Base-by-base conservation (phyloP, 768 basidiomycete species). In the Boletales sp. region DNA sequence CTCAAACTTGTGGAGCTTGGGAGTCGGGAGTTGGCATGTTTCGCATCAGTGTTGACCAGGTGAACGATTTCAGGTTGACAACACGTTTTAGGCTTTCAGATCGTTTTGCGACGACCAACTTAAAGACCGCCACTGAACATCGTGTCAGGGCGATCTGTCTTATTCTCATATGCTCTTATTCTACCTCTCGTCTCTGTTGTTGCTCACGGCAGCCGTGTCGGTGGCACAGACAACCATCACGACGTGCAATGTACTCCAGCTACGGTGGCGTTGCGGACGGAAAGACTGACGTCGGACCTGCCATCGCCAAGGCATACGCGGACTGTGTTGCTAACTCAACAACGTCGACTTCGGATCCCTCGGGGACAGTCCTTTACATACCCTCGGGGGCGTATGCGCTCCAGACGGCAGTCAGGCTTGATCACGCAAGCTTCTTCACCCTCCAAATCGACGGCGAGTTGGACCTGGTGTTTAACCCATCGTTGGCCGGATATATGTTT, bases 191-290 rank as follows among this genome's bases (percentile, higher is more conserved):
- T 39, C 21, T 14, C 38, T 50, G 15, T n/a, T 58, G 13, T 28
- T 48, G 12, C 44, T 58, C 21, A 13, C 39, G 14, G 13, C 28
- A 32, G 2, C 33, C 13, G 17, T 19, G 8, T 46, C 44, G 2
- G 44, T 32, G 19, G 44, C 19, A 17, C 38, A 19, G 18, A 45
- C 44, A 2, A 37, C 31, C 38, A 6, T 28, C 25, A 59, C 12
- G 13, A 57, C 41, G 12, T 53, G 57, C 47, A 53, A 53, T 34
- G 46, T 53, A 15, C 46, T 45, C n/a, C 2, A 2, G 12, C 44
- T 57, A 45, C 1, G 43, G 49, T n/a, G 59, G 50, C n/a, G 17
- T 35, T 34, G 48, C 48, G 15, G 50, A 60, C 34, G 41, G 41
- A 11, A 8, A 18, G 33, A 45, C 41, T 8, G 50, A 60, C 30